Evolutionary conservation across 2,329 filamentous ascomycete genomes (phyloP).

Genomic region (Orbilia oligospora): DNA sequence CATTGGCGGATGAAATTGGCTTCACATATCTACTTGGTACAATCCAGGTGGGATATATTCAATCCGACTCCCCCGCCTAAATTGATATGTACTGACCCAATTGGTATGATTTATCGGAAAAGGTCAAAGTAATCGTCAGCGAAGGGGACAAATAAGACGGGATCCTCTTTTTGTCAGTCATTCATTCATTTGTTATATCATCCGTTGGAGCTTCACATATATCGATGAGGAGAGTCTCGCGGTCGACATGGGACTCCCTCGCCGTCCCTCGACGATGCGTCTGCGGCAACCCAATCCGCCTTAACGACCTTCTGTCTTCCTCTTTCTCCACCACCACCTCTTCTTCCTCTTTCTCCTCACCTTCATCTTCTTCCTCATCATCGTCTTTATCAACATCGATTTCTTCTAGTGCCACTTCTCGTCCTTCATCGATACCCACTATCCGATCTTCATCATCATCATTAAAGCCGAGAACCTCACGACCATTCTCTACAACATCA

Average conservation of each 20-base stretch:
- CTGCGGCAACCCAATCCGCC: conserved; percentile 52
- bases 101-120: conserved; percentile 23
- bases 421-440: conserved; percentile 22
- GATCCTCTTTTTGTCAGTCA: background rate
- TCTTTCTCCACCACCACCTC: conserved; percentile 37
- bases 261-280: conserved; percentile 57
- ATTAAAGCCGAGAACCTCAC: conserved; percentile 22
- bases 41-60: background rate
- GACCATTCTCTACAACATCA: conserved; percentile 42
- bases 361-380: conserved; percentile 21
- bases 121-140: conserved; percentile 52
- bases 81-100: conserved; percentile 4
- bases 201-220: conserved; percentile 28
- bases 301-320: conserved; percentile 50
- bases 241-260: conserved; percentile 60
- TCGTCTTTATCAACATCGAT: conserved; percentile 16
- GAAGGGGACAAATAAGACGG: conserved; percentile 39
- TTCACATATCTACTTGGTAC: conserved; percentile 43
- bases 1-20: conserved; percentile 43
- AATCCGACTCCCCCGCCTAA: no score
- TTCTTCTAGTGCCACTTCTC: conserved; percentile 17
- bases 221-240: conserved; percentile 59
- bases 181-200: background rate
- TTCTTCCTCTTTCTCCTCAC: conserved; percentile 2
- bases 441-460: conserved; percentile 2